A percentile compares a stretch with the other conserved stretches of the same genome.
Evolutionary conservation across 768 basidiomycete genomes (phyloP).

Genomic region (Amanita fuliginea): DNA sequence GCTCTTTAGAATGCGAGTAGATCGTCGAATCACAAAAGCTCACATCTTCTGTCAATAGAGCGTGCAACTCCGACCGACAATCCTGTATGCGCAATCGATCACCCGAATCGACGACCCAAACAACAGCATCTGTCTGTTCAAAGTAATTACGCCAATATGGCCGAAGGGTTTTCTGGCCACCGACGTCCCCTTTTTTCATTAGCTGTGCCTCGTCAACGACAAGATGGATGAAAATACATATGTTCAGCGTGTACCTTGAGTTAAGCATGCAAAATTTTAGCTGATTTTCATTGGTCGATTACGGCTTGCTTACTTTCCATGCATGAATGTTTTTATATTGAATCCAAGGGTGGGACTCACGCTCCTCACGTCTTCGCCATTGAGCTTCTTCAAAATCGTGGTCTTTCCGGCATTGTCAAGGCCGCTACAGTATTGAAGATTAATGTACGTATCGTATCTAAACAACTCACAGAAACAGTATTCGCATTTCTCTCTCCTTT

Average conservation of each 20-base stretch:
- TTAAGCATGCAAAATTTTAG: neutral
- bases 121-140: slow-evolving; percentile 94
- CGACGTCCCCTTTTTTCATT: slow-evolving; percentile 78
- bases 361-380: slow-evolving; percentile 78
- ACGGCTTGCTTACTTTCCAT: slow-evolving; percentile 57
- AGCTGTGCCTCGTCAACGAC: neutral
- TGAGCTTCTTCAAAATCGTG: slow-evolving; percentile 92
- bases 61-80: slow-evolving; percentile 80
- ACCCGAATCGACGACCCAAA: slow-evolving; percentile 97
- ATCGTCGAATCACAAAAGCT: slow-evolving; percentile 16
- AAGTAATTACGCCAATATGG: slow-evolving; percentile 99
- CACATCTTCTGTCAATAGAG: slow-evolving; percentile 87
- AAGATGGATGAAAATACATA: slow-evolving; percentile 37
- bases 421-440: slow-evolving; percentile 43
- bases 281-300: slow-evolving; percentile 9
- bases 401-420: slow-evolving; percentile 99
- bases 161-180: slow-evolving; percentile 89
- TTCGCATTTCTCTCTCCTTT: slow-evolving; percentile 94
- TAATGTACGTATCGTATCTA: neutral
- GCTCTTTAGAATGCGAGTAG: slow-evolving; percentile 7
- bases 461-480: slow-evolving; percentile 73
- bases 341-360: slow-evolving; percentile 95
- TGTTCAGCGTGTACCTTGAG: slow-evolving; percentile 63
- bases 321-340: slow-evolving; percentile 95
- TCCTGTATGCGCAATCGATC: slow-evolving; percentile 87